Percentiles rank a stretch among this genome's conserved stretches.
These are phyloP conservation scores for Blastosporella zonata DNA, from an alignment of 1,284 basidiomycete genomes.

Conservation along the genomic window DNA sequence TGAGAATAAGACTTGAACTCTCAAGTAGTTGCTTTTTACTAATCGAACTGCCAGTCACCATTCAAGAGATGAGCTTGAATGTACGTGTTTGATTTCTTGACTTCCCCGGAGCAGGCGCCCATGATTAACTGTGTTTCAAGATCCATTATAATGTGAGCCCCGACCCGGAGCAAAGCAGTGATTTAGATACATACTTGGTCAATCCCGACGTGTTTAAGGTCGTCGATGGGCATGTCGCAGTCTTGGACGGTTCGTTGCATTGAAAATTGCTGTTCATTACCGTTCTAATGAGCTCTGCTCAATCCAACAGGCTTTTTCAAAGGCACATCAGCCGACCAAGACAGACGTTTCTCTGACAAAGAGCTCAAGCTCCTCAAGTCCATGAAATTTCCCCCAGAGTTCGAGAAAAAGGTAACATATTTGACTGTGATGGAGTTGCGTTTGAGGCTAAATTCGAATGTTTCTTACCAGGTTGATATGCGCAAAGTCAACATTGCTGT, in stretches of 20 bases:
- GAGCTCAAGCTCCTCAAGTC: constrained; percentile 84
- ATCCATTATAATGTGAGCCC: constrained; percentile 66
- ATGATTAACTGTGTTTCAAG: constrained; percentile 27
- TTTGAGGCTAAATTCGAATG: background rate
- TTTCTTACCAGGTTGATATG: constrained; percentile 75
- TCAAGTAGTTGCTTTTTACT: background rate
- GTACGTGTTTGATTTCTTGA: constrained; percentile 26
- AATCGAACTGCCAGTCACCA: constrained; percentile 40
- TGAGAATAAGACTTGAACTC: constrained; percentile 27
- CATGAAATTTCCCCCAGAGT: constrained; percentile 89
- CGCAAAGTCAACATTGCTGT: constrained; percentile 89
- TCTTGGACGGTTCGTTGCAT: constrained; percentile 41
- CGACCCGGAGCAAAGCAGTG: constrained; percentile 40
- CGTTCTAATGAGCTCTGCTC: constrained; percentile 15
- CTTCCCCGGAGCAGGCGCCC: background rate
- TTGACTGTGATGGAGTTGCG: background rate
- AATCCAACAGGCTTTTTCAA: constrained; percentile 73
- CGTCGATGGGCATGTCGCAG: constrained; percentile 55
- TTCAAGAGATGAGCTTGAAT: constrained; percentile 70
- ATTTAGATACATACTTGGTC: constrained; percentile 67
- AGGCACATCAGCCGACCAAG: constrained; percentile 81
- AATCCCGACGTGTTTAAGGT: constrained; percentile 60
- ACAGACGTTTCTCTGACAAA: constrained; percentile 93
- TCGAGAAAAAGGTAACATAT: constrained; percentile 74
- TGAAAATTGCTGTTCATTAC: background rate